These are phyloP conservation scores for Trichopus zeylanicus DNA, from an alignment of 116 monocot genomes.

Conservation along the genomic window DNA sequence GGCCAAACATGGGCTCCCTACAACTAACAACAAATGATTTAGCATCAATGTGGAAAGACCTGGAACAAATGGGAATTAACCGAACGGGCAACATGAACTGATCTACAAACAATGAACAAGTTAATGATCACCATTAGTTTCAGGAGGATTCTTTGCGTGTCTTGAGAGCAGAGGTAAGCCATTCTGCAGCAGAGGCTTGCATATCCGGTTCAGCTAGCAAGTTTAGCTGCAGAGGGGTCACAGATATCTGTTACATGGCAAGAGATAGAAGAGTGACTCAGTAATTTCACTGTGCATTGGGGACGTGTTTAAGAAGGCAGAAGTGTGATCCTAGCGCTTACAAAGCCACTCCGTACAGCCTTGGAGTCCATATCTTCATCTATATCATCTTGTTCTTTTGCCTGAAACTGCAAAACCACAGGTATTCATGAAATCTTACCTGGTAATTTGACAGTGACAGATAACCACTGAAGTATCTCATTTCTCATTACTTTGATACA, in stretches of 20 bases:
- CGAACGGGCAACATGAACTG: background rate
- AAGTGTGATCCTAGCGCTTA: conserved; percentile 26
- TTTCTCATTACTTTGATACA: no score
- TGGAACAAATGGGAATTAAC: conserved; percentile 8
- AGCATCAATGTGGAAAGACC: no score
- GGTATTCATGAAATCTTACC: background rate
- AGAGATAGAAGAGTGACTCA: background rate
- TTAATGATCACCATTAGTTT: background rate
- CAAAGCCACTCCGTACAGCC: conserved; percentile 49
- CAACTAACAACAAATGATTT: background rate
- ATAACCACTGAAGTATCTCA: background rate
- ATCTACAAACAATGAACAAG: background rate
- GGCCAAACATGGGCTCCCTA: background rate
- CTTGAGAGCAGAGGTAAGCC: conserved; percentile 29
- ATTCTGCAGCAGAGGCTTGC: conserved; percentile 19
- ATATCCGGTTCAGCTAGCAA: conserved; percentile 16
- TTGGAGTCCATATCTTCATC: conserved; percentile 36
- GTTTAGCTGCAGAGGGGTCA: conserved; percentile 35
- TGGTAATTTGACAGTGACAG: no score
- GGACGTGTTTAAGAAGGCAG: background rate
- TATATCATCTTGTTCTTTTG: conserved; percentile 28
- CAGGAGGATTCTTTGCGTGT: no score
- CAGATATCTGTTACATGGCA: conserved; percentile 23
- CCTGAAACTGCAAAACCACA: conserved; percentile 26
- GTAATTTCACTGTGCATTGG: background rate